These are phyloP conservation scores for Castanospermum australe DNA, from an alignment of 306 rosid species.

Conservation along the genomic window DNA sequence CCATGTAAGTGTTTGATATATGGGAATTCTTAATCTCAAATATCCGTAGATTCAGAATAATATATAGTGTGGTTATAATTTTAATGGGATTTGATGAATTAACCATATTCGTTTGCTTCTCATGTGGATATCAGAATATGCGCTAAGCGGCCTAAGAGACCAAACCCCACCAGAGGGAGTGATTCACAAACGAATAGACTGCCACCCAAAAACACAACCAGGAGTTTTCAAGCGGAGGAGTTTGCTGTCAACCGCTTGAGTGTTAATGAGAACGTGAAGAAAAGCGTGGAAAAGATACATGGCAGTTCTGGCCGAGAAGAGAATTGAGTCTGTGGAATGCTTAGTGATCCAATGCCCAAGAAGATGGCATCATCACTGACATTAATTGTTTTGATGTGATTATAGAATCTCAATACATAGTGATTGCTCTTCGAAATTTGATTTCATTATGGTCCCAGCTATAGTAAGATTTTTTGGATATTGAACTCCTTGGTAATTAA, in stretches of 20 bases:
- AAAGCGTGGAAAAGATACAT: neutral
- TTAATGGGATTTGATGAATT: neutral
- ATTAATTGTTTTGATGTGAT: no score
- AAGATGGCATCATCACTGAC: no score
- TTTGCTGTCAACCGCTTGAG: neutral
- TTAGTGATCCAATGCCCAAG: neutral
- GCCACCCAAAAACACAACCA: neutral
- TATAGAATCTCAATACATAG: no score
- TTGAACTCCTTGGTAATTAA: no score
- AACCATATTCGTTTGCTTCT: neutral
- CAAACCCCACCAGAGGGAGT: neutral
- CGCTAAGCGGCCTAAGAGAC: neutral
- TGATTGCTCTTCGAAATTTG: no score
- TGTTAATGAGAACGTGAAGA: neutral
- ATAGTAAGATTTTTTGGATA: no score
- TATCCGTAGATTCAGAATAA: neutral
- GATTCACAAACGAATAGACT: neutral
- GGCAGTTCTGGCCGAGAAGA: neutral
- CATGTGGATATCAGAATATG: neutral
- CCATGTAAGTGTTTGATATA: slow-evolving; percentile 10
- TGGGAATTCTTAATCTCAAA: neutral
- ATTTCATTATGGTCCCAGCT: no score
- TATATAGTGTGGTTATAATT: neutral
- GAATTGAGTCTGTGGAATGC: neutral
- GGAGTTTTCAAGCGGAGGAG: neutral